Base-by-base conservation (phyloP, 495 filamentous ascomycete genomes). In the Hyaloscypha variabilis region DNA sequence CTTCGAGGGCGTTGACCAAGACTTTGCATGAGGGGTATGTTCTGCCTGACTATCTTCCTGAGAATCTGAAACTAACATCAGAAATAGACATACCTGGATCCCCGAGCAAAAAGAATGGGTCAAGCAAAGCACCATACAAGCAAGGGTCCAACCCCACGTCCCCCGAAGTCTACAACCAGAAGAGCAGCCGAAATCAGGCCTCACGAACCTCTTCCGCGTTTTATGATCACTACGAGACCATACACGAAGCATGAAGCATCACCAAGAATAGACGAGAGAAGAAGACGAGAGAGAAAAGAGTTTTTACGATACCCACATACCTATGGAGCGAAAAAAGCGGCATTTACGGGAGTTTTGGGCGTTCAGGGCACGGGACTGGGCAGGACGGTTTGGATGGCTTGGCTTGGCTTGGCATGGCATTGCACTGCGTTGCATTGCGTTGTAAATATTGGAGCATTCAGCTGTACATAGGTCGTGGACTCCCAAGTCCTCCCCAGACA, bases 11-110 rank as follows among this genome's bases (percentile, higher is more conserved):
- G 8, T 73, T 97, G 71, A 85, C 85, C 0, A 78, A 80, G 42
- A 88, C 85, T 8, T 77, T 82, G 58, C 94, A 87, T 74, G 77
- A 83, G 64, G 87, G 85, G 85, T 90, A 70, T 76, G 83, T 80
- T 52, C 24, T 63, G 24, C 30, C 21, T 57, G 10, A 17, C 39
- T 4, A 46, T 17, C 6, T 36, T 36, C 31, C 31, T 13, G 6
- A 36, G 17, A 19, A 1, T 8, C 31, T 46, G 19, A 46, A 46
- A 17, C 39, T 46, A 46, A 46, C 19, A n/a, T 14, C 11, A 46
- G 19, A 46, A 17, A 19, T 28, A 70, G 70, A 26, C 71, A 73
- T 39, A 46, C n/a, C 1, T 70, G 71, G 68, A 51, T 62, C n/a
- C 68, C 68, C 26, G 64, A 65, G 34, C 52, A 64, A 53, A 72